Evolutionary conservation across 2,329 filamentous ascomycete genomes (phyloP).

Genomic region (Myrmaecium sp.): DNA sequence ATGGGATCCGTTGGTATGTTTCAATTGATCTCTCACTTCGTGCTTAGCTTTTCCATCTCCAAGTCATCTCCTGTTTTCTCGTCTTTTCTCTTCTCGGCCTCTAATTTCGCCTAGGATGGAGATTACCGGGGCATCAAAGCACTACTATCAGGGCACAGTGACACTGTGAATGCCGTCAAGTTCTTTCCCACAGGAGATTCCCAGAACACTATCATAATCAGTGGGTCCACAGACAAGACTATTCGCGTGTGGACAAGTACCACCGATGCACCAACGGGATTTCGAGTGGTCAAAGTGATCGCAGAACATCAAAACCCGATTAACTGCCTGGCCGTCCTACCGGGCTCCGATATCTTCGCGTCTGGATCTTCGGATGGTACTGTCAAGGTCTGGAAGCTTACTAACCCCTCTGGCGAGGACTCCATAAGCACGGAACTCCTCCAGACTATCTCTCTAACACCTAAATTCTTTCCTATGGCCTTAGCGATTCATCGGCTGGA

Average conservation of each 20-base stretch:
- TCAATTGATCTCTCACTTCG: background rate
- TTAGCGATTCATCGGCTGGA: conserved; percentile 50
- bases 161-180: conserved; percentile 65
- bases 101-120: conserved; percentile 18
- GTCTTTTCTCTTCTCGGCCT: background rate
- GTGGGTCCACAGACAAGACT: conserved; percentile 65
- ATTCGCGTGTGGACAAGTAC: conserved; percentile 44
- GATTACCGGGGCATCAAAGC: conserved; percentile 40
- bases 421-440: conserved; percentile 11
- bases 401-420: conserved; percentile 15
- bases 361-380: conserved; percentile 47
- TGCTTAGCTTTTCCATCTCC: background rate
- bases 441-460: conserved; percentile 46
- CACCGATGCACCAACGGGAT: conserved; percentile 13
- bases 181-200: conserved; percentile 45
- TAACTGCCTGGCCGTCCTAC: conserved; percentile 40
- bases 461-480: conserved; percentile 68
- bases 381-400: conserved; percentile 52
- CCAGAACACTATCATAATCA: conserved; percentile 45
- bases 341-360: conserved; percentile 32
- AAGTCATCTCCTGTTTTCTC: background rate
- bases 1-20: conserved; percentile 62
- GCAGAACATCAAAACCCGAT: conserved; percentile 57
- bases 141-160: conserved; percentile 60
- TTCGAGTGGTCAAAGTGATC: conserved; percentile 30